These are phyloP conservation scores for Porcisia deanei DNA, from an alignment of 208 protist species.

Conservation along the genomic window DNA sequence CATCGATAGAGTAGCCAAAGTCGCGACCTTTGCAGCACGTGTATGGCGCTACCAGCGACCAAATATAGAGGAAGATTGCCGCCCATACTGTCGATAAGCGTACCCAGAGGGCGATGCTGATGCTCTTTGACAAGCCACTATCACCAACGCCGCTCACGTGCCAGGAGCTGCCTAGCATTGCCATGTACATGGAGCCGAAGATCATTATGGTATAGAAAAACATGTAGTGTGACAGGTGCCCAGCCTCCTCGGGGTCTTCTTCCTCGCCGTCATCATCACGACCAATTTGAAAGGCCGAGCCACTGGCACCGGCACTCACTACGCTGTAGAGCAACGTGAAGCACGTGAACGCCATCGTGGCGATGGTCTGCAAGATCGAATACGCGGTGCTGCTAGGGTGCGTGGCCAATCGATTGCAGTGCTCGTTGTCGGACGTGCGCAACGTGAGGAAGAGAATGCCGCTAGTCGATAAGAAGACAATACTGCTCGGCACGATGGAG, in stretches of 20 bases:
- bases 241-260: slow-evolving; percentile 74
- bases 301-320: slow-evolving; percentile 70
- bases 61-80: slow-evolving; percentile 86
- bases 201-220: slow-evolving; percentile 95
- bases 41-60: slow-evolving; percentile 92
- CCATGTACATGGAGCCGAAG: slow-evolving; percentile 93
- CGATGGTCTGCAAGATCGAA: slow-evolving; percentile 57
- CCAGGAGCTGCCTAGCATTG: slow-evolving; percentile 93
- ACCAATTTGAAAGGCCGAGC: slow-evolving; percentile 55
- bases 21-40: slow-evolving; percentile 88
- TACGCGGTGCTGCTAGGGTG: slow-evolving; percentile 32
- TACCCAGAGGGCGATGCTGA: slow-evolving; percentile 90
- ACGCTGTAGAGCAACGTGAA: slow-evolving; percentile 82
- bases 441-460: slow-evolving; percentile 89
- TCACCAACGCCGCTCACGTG: slow-evolving; percentile 74
- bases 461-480: slow-evolving; percentile 92
- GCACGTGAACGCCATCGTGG: slow-evolving; percentile 43
- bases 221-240: slow-evolving; percentile 87
- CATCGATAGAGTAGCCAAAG: slow-evolving; percentile 78
- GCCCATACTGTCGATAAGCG: slow-evolving; percentile 86
- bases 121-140: slow-evolving; percentile 40
- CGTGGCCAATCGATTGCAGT: slow-evolving; percentile 71
- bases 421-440: slow-evolving; percentile 45
- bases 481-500: slow-evolving; percentile 89
- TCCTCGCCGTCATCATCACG: slow-evolving; percentile 72